These are phyloP conservation scores for Pinus albicaulis DNA, from an alignment of 75 land plant genomes.

Conservation along the genomic window DNA sequence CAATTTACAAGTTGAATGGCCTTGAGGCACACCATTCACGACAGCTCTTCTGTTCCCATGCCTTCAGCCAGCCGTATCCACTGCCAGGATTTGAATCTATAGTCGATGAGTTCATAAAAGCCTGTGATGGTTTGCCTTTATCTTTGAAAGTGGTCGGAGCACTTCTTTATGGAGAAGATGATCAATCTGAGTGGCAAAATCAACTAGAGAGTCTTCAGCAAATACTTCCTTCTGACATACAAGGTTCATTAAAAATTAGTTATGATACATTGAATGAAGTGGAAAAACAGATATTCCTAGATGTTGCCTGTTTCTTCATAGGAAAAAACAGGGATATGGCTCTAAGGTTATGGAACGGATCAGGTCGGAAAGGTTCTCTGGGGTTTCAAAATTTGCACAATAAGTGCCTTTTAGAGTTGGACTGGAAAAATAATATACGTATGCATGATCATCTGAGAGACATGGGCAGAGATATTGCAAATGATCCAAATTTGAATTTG, in stretches of 20 bases:
- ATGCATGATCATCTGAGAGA: constrained; percentile 26
- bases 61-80: constrained; percentile 4
- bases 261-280: constrained; percentile 13
- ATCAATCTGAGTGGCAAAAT: neutral
- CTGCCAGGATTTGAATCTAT: neutral
- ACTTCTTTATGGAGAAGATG: constrained; percentile 8
- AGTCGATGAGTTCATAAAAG: constrained; percentile 13
- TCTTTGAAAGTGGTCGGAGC: constrained; percentile 16
- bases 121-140: constrained; percentile 18
- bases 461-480: constrained; percentile 15
- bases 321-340: constrained; percentile 5
- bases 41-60: constrained; percentile 15
- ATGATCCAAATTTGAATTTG: too few relatives aligned
- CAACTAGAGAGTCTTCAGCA: neutral
- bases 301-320: constrained; percentile 18
- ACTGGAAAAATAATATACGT: neutral
- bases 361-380: constrained; percentile 1
- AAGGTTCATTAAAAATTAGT: constrained; percentile 4
- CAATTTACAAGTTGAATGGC: constrained; percentile 4
- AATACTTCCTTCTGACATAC: neutral
- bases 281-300: constrained; percentile 11
- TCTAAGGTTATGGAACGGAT: constrained; percentile 10
- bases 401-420: constrained; percentile 19
- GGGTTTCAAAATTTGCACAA: constrained; percentile 7
- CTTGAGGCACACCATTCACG: constrained; percentile 3